Percentiles rank a stretch among this genome's conserved stretches.
phyloP scores from a whole-genome alignment of 768 basidiomycete genomes.

The Lactarius pseudohatsudake region DNA sequence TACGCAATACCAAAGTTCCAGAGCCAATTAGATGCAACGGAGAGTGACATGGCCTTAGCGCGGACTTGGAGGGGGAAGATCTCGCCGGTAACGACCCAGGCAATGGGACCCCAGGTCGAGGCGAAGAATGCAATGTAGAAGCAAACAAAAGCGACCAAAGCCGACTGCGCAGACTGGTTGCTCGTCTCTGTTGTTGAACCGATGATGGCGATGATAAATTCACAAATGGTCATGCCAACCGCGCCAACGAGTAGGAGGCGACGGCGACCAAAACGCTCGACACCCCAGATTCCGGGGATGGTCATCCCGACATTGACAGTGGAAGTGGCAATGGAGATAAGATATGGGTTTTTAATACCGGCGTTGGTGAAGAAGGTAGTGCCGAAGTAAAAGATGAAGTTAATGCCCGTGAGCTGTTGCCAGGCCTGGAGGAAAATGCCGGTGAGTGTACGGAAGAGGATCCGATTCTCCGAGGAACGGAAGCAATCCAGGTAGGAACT shows the following conservation, averaged over 20 bases:
- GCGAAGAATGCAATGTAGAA: slow-evolving; percentile 64
- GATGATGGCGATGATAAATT: slow-evolving; percentile 75
- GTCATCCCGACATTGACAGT: slow-evolving; percentile 51
- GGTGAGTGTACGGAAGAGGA: slow-evolving; percentile 70
- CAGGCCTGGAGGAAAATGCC: slow-evolving; percentile 77
- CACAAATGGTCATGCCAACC: slow-evolving; percentile 72
- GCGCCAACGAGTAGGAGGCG: slow-evolving; percentile 70
- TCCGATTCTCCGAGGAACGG: slow-evolving; percentile 41
- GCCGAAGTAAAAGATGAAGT: slow-evolving; percentile 71
- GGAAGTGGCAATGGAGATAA: slow-evolving; percentile 66
- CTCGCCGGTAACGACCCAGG: slow-evolving; percentile 59
- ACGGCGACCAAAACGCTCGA: slow-evolving; percentile 78
- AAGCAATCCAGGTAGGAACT: slow-evolving; percentile 68
- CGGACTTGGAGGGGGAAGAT: slow-evolving; percentile 38
- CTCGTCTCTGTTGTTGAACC: slow-evolving; percentile 48
- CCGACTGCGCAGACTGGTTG: slow-evolving; percentile 52
- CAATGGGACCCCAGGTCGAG: slow-evolving; percentile 72
- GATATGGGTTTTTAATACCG: slow-evolving; percentile 46
- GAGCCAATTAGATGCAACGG: slow-evolving; percentile 45
- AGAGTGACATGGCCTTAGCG: slow-evolving; percentile 43
- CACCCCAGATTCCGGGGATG: slow-evolving; percentile 55
- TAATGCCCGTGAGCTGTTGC: slow-evolving; percentile 76
- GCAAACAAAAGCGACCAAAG: slow-evolving; percentile 48
- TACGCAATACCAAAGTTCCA: slow-evolving; percentile 45
- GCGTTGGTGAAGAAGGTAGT: slow-evolving; percentile 47